These are phyloP conservation scores for Ophiostoma sp. DNA, from an alignment of 2,329 filamentous ascomycete species.

Conservation along the genomic window DNA sequence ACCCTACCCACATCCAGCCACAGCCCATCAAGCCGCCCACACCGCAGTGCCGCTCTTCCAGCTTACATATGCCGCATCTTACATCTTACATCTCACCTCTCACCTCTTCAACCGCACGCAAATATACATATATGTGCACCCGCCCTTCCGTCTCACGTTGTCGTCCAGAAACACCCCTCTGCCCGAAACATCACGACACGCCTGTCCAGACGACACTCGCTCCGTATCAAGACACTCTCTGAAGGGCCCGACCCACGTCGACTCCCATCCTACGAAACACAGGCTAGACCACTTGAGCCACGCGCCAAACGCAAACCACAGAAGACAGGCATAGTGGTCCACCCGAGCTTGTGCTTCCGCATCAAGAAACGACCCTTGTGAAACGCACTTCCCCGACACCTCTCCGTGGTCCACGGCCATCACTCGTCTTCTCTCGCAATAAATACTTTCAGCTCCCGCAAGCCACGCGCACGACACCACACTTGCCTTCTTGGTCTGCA, in stretches of 20 bases:
- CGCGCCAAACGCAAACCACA: neutral
- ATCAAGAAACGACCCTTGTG: conserved; percentile 16
- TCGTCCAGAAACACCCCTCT: neutral
- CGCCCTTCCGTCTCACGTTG: no score
- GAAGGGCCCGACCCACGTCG: conserved; percentile 1
- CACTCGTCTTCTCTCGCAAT: neutral
- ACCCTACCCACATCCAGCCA: neutral
- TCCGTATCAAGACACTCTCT: neutral
- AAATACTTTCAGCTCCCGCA: conserved; percentile 15
- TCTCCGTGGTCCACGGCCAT: neutral
- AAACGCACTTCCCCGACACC: conserved; percentile 17
- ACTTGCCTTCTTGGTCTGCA: conserved; percentile 11
- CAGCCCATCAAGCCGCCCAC: no score
- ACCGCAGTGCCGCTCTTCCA: neutral
- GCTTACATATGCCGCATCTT: neutral
- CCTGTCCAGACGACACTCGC: neutral
- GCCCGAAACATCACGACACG: neutral
- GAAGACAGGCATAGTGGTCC: conserved; percentile 4
- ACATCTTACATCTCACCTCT: neutral
- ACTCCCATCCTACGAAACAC: conserved; percentile 1
- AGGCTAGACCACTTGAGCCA: conserved; percentile 10
- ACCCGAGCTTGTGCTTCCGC: conserved; percentile 16
- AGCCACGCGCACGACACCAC: conserved; percentile 10
- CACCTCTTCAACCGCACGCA: neutral
- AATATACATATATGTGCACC: no score